Evolutionary conservation across 257 asterid genomes (phyloP), one percentile per base, ranked within the genome.

Genomic region (Solanum appendiculatum): DNA sequence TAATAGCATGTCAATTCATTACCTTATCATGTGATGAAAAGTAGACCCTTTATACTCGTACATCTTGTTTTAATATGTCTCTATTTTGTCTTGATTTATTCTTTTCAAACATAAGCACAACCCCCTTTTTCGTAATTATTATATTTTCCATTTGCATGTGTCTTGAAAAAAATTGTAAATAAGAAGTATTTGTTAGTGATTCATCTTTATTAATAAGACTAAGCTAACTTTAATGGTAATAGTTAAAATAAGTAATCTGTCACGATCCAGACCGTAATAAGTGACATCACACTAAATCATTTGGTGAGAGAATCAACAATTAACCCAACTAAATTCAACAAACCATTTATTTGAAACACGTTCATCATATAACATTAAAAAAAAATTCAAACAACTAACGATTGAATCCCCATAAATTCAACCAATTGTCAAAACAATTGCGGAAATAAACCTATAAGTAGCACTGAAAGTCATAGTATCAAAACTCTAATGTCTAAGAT

Each of bases 241-340:
- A 64, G 4, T 64, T 25, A 12, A 64, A 13, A 25, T n/a, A 6
- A 63, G 20, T 64, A 54, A 54, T 20, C 7, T 54, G 1, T 20
- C 12, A 54, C 25, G 25, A 54, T 54, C 20, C 1, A 7, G 11
- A 54, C 0, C 1, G 0, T 7, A 0, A 0, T 54, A 25, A 20
- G 25, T 20, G 12, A 20, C 11, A 54, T 20, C 64, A 20, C 20
- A 7, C 1, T 1, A 11, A 20, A 54, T 54, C 5, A 54, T 25
- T 3, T 54, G 2, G 20, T 54, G 9, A 1, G 18, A 20, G 64
- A 54, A 54, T 20, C 5, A 54, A 54, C 25, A 6, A 54, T 18
- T 54, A 54, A 54, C 11, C 63, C 63, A 54, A 54, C 11, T 54
- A 54, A 54, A 54, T 54, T 54, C 5, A 20, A 54, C 63, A 54